phyloP scores from a whole-genome alignment of 2,329 filamentous ascomycete genomes.

The Fusarium gaditjirri region DNA sequence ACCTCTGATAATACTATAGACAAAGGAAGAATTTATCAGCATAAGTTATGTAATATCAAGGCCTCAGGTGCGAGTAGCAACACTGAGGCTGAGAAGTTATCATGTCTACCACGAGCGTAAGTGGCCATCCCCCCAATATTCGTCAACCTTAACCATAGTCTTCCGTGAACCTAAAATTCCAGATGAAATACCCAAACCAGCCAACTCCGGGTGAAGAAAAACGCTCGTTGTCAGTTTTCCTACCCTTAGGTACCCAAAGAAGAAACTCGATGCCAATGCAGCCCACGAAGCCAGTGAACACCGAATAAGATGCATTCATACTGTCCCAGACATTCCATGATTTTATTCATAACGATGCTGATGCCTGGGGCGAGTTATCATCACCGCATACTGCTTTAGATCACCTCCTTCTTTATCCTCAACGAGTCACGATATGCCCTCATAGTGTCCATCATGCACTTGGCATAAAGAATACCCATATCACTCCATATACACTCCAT shows the following conservation, averaged over 20 bases:
- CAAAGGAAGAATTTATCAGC: not conserved
- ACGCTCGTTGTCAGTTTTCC: slow-evolving; percentile 1
- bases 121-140: not conserved
- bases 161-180: not conserved
- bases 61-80: not conserved
- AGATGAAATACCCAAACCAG: not conserved
- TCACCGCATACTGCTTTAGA: not conserved
- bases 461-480: slow-evolving; percentile 63
- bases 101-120: not conserved
- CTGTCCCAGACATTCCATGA: not conserved
- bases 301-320: slow-evolving; percentile 22
- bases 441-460: slow-evolving; percentile 57
- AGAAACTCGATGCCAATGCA: slow-evolving; percentile 5
- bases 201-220: slow-evolving; percentile 9
- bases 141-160: slow-evolving; percentile 2
- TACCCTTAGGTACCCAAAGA: not conserved
- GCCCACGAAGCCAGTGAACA: not conserved
- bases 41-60: not conserved
- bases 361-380: not conserved
- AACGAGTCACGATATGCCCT: slow-evolving; percentile 35
- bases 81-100: not conserved
- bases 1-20: not conserved
- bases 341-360: not conserved
- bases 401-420: slow-evolving; percentile 18
- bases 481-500: slow-evolving; percentile 62